These are phyloP conservation scores for Zalerion maritima DNA, from an alignment of 495 filamentous ascomycete genomes.

Conservation along the genomic window DNA sequence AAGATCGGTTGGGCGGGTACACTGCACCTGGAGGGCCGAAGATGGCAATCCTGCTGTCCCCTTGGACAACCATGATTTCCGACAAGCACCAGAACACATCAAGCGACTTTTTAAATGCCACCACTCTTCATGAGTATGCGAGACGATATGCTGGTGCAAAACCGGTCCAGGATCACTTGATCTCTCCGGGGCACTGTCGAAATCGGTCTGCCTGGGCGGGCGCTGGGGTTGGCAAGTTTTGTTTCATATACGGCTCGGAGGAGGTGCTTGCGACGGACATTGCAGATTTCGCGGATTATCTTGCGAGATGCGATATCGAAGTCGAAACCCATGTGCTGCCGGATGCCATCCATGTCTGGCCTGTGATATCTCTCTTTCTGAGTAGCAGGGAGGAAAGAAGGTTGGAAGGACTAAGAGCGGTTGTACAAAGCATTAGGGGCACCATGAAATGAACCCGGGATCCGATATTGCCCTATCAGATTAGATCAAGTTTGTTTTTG, in stretches of 20 bases:
- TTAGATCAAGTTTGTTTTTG: constrained; percentile 38
- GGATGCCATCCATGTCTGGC: constrained; percentile 65
- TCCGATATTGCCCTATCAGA: constrained; percentile 27
- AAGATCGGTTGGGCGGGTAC: constrained; percentile 5
- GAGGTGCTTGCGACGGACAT: constrained; percentile 58
- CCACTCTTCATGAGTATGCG: constrained; percentile 45
- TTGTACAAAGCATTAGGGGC: constrained; percentile 36
- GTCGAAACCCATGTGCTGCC: constrained; percentile 36
- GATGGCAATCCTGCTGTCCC: constrained; percentile 42
- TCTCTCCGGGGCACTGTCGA: constrained; percentile 53
- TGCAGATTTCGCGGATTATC: constrained; percentile 29
- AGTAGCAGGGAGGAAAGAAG: constrained; percentile 38
- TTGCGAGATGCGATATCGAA: constrained; percentile 30
- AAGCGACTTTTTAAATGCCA: constrained; percentile 45
- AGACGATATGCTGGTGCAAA: constrained; percentile 44
- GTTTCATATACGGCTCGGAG: constrained; percentile 52
- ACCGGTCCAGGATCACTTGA: constrained; percentile 34
- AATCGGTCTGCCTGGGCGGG: constrained; percentile 47
- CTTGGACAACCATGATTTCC: constrained; percentile 45
- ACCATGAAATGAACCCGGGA: constrained; percentile 12
- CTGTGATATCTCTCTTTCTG: constrained; percentile 55
- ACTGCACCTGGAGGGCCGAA: constrained; percentile 21
- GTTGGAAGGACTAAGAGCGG: constrained; percentile 38
- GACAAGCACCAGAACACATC: constrained; percentile 37
- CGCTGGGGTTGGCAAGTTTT: constrained; percentile 42